Evolutionary conservation across 345 rosid species (phyloP).

Genomic region (Salix arbutifolia): DNA sequence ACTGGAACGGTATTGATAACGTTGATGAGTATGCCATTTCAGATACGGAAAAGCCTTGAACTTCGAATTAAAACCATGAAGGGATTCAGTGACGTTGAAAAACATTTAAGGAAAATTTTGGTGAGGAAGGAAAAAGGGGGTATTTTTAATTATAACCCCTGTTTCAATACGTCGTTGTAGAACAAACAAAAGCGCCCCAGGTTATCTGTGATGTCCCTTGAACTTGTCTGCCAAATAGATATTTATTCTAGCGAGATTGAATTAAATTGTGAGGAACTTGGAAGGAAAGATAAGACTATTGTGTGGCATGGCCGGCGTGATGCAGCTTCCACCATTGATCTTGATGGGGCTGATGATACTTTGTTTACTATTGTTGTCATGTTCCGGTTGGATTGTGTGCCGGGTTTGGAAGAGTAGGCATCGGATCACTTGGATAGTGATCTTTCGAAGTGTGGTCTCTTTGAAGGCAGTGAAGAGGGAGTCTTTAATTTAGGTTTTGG

Average conservation of each 20-base stretch:
- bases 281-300: constrained; percentile 49
- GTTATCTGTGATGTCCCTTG: neutral
- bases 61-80: neutral
- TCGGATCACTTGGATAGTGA: constrained; percentile 91
- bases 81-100: neutral
- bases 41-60: too few relatives aligned
- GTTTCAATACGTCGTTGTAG: neutral
- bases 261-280: constrained; percentile 57
- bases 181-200: neutral
- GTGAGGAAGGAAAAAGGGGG: too few relatives aligned
- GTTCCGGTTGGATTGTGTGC: constrained; percentile 59
- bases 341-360: constrained; percentile 33
- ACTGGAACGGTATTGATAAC: too few relatives aligned
- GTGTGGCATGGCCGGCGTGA: constrained; percentile 75
- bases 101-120: neutral
- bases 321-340: constrained; percentile 54
- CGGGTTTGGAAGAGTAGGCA: constrained; percentile 87
- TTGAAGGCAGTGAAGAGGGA: constrained; percentile 40
- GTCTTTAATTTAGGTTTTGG: neutral
- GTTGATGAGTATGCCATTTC: too few relatives aligned
- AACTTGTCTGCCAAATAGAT: neutral
- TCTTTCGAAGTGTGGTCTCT: constrained; percentile 42
- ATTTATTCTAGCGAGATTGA: constrained; percentile 51
- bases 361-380: constrained; percentile 72
- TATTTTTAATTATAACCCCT: neutral